Evolutionary conservation across 2,329 filamentous ascomycete genomes (phyloP).

Genomic region (Westerdykella sp.): DNA sequence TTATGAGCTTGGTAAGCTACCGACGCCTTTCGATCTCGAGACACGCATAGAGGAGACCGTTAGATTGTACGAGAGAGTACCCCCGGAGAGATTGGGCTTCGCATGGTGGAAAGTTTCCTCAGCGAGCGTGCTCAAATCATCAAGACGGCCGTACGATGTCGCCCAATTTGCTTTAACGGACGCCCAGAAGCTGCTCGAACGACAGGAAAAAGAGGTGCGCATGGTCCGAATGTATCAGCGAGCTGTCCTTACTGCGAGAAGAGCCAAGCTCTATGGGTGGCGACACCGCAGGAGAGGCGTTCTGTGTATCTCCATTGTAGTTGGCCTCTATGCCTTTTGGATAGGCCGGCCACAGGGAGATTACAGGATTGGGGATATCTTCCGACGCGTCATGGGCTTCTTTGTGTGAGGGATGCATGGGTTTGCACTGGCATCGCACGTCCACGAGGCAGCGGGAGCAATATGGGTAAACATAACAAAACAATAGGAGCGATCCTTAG

Average conservation of each 20-base stretch:
- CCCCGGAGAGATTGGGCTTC: slow-evolving; percentile 61
- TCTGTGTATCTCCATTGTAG: slow-evolving; percentile 45
- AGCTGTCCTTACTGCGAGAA: slow-evolving; percentile 21
- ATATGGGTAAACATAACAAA: too few species aligned
- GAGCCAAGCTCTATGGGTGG: slow-evolving; percentile 45
- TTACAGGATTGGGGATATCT: slow-evolving; percentile 5
- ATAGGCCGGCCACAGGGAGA: slow-evolving; percentile 19
- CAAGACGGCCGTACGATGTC: slow-evolving; percentile 49
- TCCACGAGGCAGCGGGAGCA: too few species aligned
- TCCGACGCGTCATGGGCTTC: slow-evolving; percentile 12
- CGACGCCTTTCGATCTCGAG: slow-evolving; percentile 74
- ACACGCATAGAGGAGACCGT: slow-evolving; percentile 62
- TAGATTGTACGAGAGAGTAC: slow-evolving; percentile 57
- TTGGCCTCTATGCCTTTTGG: slow-evolving; percentile 34
- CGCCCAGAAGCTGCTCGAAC: slow-evolving; percentile 61
- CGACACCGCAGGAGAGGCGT: slow-evolving; percentile 61
- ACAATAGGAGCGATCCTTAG: too few species aligned
- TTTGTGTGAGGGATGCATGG: slow-evolving; percentile 1
- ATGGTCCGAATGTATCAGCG: slow-evolving; percentile 50
- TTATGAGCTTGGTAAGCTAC: slow-evolving; percentile 78
- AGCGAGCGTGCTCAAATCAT: slow-evolving; percentile 81
- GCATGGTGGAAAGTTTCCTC: slow-evolving; percentile 67
- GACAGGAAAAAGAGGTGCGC: slow-evolving; percentile 66
- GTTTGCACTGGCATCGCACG: too few species aligned
- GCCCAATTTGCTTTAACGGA: slow-evolving; percentile 56